Evolutionary conservation across 2,329 filamentous ascomycete species (phyloP).

Genomic region (Fusarium fujikuroi): DNA sequence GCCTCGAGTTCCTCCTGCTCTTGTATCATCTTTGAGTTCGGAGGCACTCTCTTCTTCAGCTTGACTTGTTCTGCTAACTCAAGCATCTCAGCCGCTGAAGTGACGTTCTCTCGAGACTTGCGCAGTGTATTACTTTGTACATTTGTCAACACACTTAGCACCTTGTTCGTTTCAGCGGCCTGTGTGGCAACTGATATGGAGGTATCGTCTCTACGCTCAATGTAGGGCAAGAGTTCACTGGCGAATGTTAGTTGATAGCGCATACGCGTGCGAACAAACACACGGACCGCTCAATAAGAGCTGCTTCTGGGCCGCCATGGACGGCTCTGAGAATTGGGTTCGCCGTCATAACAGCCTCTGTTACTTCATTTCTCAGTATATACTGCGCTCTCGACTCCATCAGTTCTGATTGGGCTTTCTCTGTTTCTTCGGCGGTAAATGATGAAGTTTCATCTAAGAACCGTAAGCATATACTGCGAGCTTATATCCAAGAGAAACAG

Average conservation of each 20-base stretch:
- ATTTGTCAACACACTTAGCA: constrained; percentile 63
- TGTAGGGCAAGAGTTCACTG: constrained; percentile 73
- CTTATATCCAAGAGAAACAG: constrained; percentile 1
- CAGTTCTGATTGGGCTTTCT: constrained; percentile 71
- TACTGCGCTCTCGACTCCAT: constrained; percentile 77
- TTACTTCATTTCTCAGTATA: constrained; percentile 74
- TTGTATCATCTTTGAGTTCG: constrained; percentile 61
- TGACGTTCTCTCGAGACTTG: constrained; percentile 68
- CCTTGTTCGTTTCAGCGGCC: constrained; percentile 61
- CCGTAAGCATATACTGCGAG: constrained; percentile 20
- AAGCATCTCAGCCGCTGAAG: constrained; percentile 71
- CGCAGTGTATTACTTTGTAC: constrained; percentile 68
- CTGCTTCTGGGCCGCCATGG: constrained; percentile 72
- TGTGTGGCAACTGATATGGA: constrained; percentile 72
- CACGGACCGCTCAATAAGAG: constrained; percentile 73
- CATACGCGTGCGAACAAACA: background rate
- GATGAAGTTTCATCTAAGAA: constrained; percentile 39
- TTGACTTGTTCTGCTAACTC: constrained; percentile 68
- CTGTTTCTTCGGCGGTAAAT: constrained; percentile 61
- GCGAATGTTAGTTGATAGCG: constrained; percentile 15
- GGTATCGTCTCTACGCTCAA: constrained; percentile 74
- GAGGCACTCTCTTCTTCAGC: constrained; percentile 62
- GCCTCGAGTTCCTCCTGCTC: constrained; percentile 68
- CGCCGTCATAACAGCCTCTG: constrained; percentile 74
- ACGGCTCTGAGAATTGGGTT: constrained; percentile 83